Evolutionary conservation across 345 rosid species (phyloP).

Genomic region (Anacardium occidentale): DNA sequence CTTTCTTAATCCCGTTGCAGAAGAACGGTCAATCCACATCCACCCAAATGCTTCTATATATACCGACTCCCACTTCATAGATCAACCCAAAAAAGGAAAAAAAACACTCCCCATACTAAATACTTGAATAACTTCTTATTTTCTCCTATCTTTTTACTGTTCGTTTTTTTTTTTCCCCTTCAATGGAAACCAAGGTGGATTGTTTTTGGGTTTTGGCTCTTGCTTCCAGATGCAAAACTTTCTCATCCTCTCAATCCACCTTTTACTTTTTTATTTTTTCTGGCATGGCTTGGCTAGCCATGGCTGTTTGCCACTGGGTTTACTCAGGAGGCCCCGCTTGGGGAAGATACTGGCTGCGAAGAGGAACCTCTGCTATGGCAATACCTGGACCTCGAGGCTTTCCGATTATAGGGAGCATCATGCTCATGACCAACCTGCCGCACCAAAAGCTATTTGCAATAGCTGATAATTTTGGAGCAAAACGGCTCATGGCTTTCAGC

Average conservation of each 20-base stretch:
- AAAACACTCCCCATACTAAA: not conserved
- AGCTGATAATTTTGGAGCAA: constrained; percentile 29
- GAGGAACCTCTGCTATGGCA: not conserved
- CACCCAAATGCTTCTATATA: constrained; percentile 4
- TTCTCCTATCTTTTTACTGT: too few relatives aligned
- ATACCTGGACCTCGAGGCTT: constrained; percentile 52
- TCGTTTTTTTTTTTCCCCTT: not conserved
- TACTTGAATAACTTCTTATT: not conserved
- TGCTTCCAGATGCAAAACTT: constrained; percentile 29
- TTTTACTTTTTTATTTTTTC: constrained; percentile 22
- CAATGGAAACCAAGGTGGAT: constrained; percentile 42
- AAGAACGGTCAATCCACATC: too few relatives aligned
- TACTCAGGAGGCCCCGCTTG: constrained; percentile 56
- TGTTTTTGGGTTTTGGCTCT: constrained; percentile 38
- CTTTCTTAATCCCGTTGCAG: too few relatives aligned
- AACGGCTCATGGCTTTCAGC: constrained; percentile 55
- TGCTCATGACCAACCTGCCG: constrained; percentile 46
- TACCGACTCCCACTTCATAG: constrained; percentile 23
- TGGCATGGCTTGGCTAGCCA: constrained; percentile 28
- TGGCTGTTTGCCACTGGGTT: constrained; percentile 34
- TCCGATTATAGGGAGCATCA: constrained; percentile 51
- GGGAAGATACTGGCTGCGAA: constrained; percentile 33
- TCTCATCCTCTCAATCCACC: constrained; percentile 25
- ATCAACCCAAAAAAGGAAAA: constrained; percentile 44
- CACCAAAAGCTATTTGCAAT: constrained; percentile 47